Percentiles rank a stretch among this genome's conserved stretches.
Conservation (phyloP, 768 basidiomycete species). For the Sutorius australiensis region DNA sequence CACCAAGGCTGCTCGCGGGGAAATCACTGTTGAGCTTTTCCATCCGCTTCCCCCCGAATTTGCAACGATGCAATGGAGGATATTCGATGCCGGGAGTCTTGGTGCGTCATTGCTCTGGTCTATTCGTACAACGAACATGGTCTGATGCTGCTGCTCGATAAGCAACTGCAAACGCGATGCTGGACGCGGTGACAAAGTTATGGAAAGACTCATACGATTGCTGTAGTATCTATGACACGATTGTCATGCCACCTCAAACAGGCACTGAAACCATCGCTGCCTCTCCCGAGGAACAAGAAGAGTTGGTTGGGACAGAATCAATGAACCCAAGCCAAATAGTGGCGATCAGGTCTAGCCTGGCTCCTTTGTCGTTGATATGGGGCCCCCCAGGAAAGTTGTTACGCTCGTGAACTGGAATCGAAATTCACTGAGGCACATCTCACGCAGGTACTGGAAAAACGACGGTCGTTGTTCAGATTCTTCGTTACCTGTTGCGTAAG, state of each 20-base stretch:
- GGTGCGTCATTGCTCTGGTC: conserved; percentile 34
- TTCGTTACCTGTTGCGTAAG: conserved; percentile 39
- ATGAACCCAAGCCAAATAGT: conserved; percentile 55
- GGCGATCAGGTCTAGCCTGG: conserved; percentile 45
- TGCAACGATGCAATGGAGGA: conserved; percentile 56
- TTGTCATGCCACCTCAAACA: conserved; percentile 31
- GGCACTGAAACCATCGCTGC: conserved; percentile 19
- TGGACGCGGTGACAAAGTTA: conserved; percentile 55
- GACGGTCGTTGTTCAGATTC: conserved; percentile 62
- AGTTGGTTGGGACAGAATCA: conserved; percentile 9
- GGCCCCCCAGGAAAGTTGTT: conserved; percentile 54
- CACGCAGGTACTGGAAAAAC: conserved; percentile 64
- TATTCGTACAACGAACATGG: background rate
- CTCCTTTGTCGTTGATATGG: conserved; percentile 58
- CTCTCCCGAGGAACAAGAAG: conserved; percentile 8
- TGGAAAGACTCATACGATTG: conserved; percentile 40
- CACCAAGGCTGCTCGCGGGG: conserved; percentile 47
- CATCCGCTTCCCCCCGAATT: conserved; percentile 62
- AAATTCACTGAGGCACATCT: background rate
- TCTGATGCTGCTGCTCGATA: conserved; percentile 4
- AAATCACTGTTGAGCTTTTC: conserved; percentile 49
- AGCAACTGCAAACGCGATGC: conserved; percentile 65
- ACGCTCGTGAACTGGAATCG: background rate
- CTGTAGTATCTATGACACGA: conserved; percentile 48
- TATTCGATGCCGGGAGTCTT: conserved; percentile 60